Percentiles rank a stretch among this genome's conserved stretches.
Evolutionary conservation across 2,329 filamentous ascomycete species (phyloP).

Genomic region (Shiraia bambusicola): DNA sequence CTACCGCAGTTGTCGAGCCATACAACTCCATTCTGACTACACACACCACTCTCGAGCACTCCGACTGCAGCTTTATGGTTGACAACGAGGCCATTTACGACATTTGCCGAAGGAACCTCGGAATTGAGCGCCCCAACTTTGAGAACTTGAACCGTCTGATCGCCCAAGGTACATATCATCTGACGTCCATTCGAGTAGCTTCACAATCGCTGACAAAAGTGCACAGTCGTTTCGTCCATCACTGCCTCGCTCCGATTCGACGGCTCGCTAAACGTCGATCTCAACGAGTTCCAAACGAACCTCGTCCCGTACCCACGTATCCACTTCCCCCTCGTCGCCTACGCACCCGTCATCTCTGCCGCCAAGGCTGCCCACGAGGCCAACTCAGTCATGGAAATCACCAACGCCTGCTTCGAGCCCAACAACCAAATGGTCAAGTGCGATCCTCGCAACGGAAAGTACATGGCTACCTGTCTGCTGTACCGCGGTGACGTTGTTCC

Average conservation of each 20-base stretch:
- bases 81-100: conserved; percentile 99
- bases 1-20: conserved; percentile 96
- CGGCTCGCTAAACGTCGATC: conserved; percentile 96
- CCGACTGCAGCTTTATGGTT: conserved; percentile 99
- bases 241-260: conserved; percentile 98
- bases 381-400: conserved; percentile 98
- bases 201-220: conserved; percentile 22
- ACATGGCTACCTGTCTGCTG: conserved; percentile 98
- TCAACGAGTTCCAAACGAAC: conserved; percentile 99
- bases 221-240: conserved; percentile 89
- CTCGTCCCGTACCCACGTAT: conserved; percentile 98
- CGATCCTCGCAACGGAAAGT: conserved; percentile 97
- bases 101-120: conserved; percentile 96
- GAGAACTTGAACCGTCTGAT: conserved; percentile 99
- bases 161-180: conserved; percentile 71
- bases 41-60: conserved; percentile 98
- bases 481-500: conserved; percentile 98
- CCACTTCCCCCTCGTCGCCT: conserved; percentile 97
- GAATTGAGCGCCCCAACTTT: conserved; percentile 95
- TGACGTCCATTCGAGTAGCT: background rate
- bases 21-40: conserved; percentile 99
- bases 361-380: conserved; percentile 96
- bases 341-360: conserved; percentile 89
- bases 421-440: conserved; percentile 99
- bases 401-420: conserved; percentile 98